These are phyloP conservation scores for Panicum hallii DNA, from an alignment of 202 grass and related monocot genomes.

Conservation along the genomic window DNA sequence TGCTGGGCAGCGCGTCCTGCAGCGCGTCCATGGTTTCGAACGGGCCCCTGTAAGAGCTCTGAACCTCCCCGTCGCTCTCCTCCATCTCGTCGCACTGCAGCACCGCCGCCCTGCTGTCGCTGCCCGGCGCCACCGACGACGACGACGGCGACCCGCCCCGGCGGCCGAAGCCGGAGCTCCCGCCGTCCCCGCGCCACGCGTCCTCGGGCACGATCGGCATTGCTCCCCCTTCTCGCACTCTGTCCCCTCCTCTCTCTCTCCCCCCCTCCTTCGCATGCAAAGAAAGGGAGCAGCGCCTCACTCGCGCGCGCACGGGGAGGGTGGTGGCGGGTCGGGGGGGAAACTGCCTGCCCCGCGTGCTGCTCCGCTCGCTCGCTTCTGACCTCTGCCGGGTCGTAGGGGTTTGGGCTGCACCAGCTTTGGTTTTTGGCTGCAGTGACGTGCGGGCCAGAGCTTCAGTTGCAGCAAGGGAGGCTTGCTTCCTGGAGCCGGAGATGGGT, in stretches of 20 bases:
- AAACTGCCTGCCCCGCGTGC: constrained; percentile 11
- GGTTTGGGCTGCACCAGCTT: constrained; percentile 34
- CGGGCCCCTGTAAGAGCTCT: constrained; percentile 67
- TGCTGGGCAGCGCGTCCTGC: constrained; percentile 67
- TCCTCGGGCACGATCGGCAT: constrained; percentile 77
- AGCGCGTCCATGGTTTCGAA: constrained; percentile 83
- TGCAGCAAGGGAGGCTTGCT: neutral
- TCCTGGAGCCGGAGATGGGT: neutral
- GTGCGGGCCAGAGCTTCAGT: constrained; percentile 28
- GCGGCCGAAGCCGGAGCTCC: constrained; percentile 27
- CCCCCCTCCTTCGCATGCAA: constrained; percentile 36
- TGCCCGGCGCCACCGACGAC: constrained; percentile 57
- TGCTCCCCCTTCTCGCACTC: constrained; percentile 20
- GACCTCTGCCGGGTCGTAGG: constrained; percentile 15
- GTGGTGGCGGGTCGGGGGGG: neutral
- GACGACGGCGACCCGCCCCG: constrained; percentile 31
- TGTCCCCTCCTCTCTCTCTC: neutral
- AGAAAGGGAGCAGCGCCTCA: constrained; percentile 25
- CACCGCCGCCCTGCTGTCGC: constrained; percentile 50
- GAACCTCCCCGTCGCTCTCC: constrained; percentile 66
- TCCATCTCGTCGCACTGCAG: constrained; percentile 38
- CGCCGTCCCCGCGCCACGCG: constrained; percentile 34
- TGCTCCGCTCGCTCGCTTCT: constrained; percentile 1
- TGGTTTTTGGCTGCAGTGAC: constrained; percentile 33
- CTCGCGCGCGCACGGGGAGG: constrained; percentile 36